Evolutionary conservation across 768 basidiomycete species (phyloP).

Genomic region (Kwoniella pini): DNA sequence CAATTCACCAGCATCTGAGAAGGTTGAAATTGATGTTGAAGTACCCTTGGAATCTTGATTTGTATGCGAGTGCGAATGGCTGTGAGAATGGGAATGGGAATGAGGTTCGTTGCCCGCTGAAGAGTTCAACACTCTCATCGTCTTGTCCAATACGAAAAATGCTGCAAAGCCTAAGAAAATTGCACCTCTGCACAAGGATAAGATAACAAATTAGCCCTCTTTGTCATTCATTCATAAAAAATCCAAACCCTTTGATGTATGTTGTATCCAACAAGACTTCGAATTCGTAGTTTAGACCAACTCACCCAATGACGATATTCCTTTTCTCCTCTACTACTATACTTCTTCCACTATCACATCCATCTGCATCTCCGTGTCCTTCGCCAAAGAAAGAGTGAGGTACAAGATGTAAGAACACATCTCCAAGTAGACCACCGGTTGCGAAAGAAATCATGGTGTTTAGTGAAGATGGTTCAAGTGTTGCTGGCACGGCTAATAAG

Average conservation of each 20-base stretch:
- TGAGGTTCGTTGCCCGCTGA: slow-evolving; percentile 61
- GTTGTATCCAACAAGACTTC: too few species aligned
- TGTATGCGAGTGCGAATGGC: slow-evolving; percentile 58
- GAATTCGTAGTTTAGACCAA: too few species aligned
- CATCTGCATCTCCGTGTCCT: slow-evolving; percentile 58
- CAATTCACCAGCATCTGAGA: slow-evolving; percentile 8
- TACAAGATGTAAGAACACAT: slow-evolving; percentile 87
- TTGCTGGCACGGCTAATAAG: slow-evolving; percentile 85
- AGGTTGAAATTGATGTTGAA: slow-evolving; percentile 19
- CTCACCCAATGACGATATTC: slow-evolving; percentile 84
- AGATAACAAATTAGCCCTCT: background rate
- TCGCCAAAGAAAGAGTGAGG: slow-evolving; percentile 93
- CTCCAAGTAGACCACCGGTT: slow-evolving; percentile 88
- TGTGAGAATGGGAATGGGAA: slow-evolving; percentile 63
- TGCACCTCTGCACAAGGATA: slow-evolving; percentile 53
- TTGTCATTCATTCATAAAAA: background rate
- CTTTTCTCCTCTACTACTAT: slow-evolving; percentile 86
- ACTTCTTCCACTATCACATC: slow-evolving; percentile 36
- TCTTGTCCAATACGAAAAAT: slow-evolving; percentile 93
- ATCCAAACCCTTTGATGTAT: too few species aligned
- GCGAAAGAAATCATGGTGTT: slow-evolving; percentile 95
- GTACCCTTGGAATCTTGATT: slow-evolving; percentile 51
- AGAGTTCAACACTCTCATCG: slow-evolving; percentile 73
- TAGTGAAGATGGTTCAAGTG: slow-evolving; percentile 78
- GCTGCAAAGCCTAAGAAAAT: slow-evolving; percentile 84